Evolutionary conservation across 768 basidiomycete genomes (phyloP).

Genomic region (Suillus luteus): DNA sequence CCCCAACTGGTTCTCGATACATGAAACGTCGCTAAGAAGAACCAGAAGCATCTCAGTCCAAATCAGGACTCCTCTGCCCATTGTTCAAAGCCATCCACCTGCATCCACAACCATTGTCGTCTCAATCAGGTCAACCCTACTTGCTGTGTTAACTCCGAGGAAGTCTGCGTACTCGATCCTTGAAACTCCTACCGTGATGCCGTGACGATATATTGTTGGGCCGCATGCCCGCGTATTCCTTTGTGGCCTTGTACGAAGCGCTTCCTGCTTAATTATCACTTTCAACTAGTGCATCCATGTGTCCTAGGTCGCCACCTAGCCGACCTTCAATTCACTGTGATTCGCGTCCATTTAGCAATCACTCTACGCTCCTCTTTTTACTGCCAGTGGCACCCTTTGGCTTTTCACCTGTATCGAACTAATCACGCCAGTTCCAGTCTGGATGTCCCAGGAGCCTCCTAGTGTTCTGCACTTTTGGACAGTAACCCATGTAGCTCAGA

Average conservation of each 20-base stretch:
- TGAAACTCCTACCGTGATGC: not conserved
- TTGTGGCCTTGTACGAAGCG: not conserved
- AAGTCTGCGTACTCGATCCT: no score
- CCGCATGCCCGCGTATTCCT: not conserved
- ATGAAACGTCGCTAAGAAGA: conserved; percentile 8
- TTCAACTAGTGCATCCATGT: not conserved
- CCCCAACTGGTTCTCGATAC: not conserved
- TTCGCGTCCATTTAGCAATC: not conserved
- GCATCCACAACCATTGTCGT: conserved; percentile 8
- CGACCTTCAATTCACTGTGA: not conserved
- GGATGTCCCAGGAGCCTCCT: no score
- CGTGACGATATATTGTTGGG: not conserved
- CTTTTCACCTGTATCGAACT: not conserved
- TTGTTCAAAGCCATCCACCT: conserved; percentile 4
- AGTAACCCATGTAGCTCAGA: no score
- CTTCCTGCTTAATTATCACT: not conserved
- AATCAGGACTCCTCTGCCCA: conserved; percentile 2
- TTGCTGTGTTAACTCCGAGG: not conserved
- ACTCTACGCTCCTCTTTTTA: not conserved
- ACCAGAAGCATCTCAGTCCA: conserved; percentile 3
- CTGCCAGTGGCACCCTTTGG: no score
- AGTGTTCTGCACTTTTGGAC: no score
- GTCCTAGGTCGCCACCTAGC: not conserved
- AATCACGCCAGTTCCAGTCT: not conserved
- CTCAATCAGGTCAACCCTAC: not conserved